Conservation (phyloP, 257 asterid genomes). For the Nicotiana otophora region DNA sequence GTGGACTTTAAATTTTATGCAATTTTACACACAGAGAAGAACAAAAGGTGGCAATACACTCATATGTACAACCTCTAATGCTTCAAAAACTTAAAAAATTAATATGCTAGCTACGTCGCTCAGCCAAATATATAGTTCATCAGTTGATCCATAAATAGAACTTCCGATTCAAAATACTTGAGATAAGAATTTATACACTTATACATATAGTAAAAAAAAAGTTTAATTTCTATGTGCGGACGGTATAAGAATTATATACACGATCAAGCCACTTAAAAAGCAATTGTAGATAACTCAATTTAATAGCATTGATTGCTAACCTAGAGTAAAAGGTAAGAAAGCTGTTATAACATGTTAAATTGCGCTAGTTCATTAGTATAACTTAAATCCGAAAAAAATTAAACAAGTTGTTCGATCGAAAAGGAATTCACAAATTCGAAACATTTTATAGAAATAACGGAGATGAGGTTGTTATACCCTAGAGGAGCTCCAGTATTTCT, state of each 20-base stretch:
- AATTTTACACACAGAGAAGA: not conserved
- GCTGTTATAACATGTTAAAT: too few species aligned
- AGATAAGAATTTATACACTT: not conserved
- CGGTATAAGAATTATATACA: too few species aligned
- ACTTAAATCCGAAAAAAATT: not conserved
- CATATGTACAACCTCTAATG: not conserved
- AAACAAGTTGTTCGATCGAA: not conserved
- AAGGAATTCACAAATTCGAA: not conserved
- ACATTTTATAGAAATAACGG: not conserved
- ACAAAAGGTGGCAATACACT: not conserved
- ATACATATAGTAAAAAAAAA: not conserved
- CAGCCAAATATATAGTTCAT: not conserved
- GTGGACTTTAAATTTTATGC: not conserved
- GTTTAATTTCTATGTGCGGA: too few species aligned
- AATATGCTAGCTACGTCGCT: not conserved
- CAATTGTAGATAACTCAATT: too few species aligned
- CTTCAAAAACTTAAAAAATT: not conserved
- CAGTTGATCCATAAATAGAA: not conserved
- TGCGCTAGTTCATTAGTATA: too few species aligned
- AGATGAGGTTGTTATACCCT: slow-evolving; percentile 52
- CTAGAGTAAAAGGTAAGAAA: too few species aligned
- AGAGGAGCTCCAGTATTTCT: slow-evolving; percentile 98
- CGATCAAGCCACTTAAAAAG: too few species aligned
- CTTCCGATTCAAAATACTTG: not conserved
- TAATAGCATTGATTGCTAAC: too few species aligned